Evolutionary conservation across 2,329 filamentous ascomycete genomes (phyloP).

Genomic region (Pyrenochaeta sp.): DNA sequence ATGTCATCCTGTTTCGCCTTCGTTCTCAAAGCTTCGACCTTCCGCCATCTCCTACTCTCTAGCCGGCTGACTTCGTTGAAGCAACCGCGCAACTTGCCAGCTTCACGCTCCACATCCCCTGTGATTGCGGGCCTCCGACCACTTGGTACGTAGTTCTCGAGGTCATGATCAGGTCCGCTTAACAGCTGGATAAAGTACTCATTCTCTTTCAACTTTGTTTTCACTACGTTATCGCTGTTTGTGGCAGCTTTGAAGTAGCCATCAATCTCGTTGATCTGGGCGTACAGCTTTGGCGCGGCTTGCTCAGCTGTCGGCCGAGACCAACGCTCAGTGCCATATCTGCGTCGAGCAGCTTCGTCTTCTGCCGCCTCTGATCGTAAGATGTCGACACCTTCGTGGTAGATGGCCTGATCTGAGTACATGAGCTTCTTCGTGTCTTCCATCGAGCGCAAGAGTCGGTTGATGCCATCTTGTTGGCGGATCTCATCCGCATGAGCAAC

Average conservation of each 20-base stretch:
- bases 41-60: conserved; percentile 80
- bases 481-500: conserved; percentile 94
- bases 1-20: conserved; percentile 90
- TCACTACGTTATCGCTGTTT: conserved; percentile 73
- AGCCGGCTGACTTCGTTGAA: conserved; percentile 87
- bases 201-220: conserved; percentile 79
- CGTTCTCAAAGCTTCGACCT: conserved; percentile 78
- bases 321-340: conserved; percentile 91
- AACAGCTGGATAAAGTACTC: conserved; percentile 79
- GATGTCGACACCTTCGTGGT: conserved; percentile 82
- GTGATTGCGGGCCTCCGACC: conserved; percentile 81
- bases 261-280: conserved; percentile 79
- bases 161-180: conserved; percentile 77
- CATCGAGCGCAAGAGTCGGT: conserved; percentile 79
- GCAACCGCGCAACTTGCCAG: conserved; percentile 76
- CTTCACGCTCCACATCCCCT: conserved; percentile 79
- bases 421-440: conserved; percentile 93
- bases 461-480: conserved; percentile 85
- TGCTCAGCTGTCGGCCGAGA: conserved; percentile 71
- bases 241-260: conserved; percentile 81
- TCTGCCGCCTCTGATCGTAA: conserved; percentile 83
- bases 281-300: conserved; percentile 78
- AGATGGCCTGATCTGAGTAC: conserved; percentile 76
- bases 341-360: conserved; percentile 76
- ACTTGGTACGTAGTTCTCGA: conserved; percentile 90